phyloP scores from a whole-genome alignment of 768 basidiomycete species.

The Xerocomellus chrysenteron region DNA sequence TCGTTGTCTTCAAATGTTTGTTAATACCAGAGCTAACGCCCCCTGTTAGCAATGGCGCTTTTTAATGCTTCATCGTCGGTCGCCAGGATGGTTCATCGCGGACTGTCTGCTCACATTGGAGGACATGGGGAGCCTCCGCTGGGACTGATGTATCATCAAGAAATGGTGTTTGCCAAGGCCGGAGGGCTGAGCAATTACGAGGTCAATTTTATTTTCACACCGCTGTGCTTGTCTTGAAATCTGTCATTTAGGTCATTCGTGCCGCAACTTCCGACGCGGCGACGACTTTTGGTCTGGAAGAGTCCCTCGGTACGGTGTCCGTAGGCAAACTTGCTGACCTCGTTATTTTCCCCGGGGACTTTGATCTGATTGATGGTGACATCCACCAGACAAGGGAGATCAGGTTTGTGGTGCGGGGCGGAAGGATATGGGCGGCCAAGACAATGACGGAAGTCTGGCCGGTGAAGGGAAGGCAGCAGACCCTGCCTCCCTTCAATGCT shows the following conservation, averaged over 20 bases:
- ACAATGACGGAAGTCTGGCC: slow-evolving; percentile 75
- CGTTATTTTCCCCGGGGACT: slow-evolving; percentile 59
- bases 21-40: not conserved
- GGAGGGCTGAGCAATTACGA: slow-evolving; percentile 74
- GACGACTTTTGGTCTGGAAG: slow-evolving; percentile 58
- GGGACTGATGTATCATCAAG: slow-evolving; percentile 75
- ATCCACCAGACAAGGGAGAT: slow-evolving; percentile 52
- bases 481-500: slow-evolving; percentile 58
- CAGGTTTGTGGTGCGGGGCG: slow-evolving; percentile 58
- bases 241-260: slow-evolving; percentile 50
- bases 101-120: slow-evolving; percentile 63
- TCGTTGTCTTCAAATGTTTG: slow-evolving; percentile 18
- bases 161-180: slow-evolving; percentile 61
- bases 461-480: slow-evolving; percentile 52
- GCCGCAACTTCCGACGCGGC: slow-evolving; percentile 71
- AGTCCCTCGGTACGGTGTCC: slow-evolving; percentile 62
- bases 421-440: slow-evolving; percentile 67
- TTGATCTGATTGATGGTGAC: slow-evolving; percentile 55
- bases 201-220: slow-evolving; percentile 34
- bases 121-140: slow-evolving; percentile 74
- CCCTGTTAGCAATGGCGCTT: slow-evolving; percentile 51
- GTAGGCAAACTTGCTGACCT: slow-evolving; percentile 72
- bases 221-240: not conserved
- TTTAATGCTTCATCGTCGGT: slow-evolving; percentile 70
- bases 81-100: slow-evolving; percentile 66